Conservation (phyloP, 148 eudicot species). For the Rhododendron mucronatum region DNA sequence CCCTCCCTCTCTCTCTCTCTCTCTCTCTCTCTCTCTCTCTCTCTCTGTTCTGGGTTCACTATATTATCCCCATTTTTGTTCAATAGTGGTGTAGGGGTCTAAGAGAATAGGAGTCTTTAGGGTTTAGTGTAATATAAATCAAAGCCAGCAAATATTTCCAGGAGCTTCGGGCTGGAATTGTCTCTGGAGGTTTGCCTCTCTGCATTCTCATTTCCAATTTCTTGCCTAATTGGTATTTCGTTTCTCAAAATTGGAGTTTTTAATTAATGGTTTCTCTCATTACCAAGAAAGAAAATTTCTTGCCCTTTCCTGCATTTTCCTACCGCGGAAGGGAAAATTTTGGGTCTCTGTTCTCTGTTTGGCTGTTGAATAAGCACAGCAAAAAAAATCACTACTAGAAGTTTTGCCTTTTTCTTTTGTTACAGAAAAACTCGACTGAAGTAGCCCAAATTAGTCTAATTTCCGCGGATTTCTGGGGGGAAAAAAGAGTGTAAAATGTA, state of each 20-base stretch:
- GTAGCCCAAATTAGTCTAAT: not conserved
- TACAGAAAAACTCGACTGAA: not conserved
- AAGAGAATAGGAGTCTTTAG: not conserved
- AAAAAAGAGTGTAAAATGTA: not conserved
- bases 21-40: slow-evolving; percentile 7
- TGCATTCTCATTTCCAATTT: not conserved
- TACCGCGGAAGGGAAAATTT: not conserved
- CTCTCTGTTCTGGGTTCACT: not conserved
- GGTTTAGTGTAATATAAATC: not conserved
- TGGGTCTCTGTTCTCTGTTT: not conserved
- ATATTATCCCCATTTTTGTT: not conserved
- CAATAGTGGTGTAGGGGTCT: not conserved
- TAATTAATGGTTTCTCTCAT: not conserved
- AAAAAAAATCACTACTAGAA: no score
- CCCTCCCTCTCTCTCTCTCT: slow-evolving; percentile 5
- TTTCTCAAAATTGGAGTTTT: not conserved
- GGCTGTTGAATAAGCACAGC: not conserved
- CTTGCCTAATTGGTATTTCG: not conserved
- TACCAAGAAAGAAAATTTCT: not conserved
- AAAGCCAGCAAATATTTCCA: not conserved
- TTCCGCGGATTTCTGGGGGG: not conserved
- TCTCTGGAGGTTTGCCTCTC: slow-evolving; percentile 19
- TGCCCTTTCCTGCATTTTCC: not conserved
- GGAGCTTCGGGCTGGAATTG: slow-evolving; percentile 5
- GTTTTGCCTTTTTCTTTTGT: not conserved